Evolutionary conservation across 176 grass and related monocot species (phyloP), one percentile per base, ranked within the genome.

Genomic region (Bolboschoenus planiculmis): DNA sequence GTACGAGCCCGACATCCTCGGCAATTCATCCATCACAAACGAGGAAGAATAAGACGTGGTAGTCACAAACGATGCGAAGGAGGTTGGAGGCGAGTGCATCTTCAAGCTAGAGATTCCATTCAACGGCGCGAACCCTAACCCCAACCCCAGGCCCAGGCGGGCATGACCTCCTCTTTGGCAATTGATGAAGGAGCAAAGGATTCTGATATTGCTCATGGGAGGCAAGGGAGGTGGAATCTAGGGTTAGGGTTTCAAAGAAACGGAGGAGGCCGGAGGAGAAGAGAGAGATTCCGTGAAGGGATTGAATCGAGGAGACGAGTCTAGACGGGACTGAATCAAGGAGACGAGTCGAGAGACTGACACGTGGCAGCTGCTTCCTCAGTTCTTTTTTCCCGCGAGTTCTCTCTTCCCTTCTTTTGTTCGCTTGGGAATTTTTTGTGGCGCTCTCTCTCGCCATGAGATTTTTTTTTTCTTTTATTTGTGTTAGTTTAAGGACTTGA

Each of bases 141-240:
- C 37, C 53, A 84, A 59, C 1, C 65, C 47, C 13, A 87, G 27
- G 46, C 62, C 63, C 82, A 86, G 84, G n/a, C 86, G 50, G 40
- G 55, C 84, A 40, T 83, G 79, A 18, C 67, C 63, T 13, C 84
- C 82, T 4, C 84, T 74, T 81, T 82, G 88, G 70, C 62, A 86
- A 50, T 88, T 83, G 83, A 91, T 80, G 53, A 95, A 87, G 72
- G 90, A 84, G 68, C 90, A 90, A 36, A 89, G 81, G 73, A 84
- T 72, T 82, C 90, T 88, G 58, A 95, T 81, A 85, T 74, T 88
- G 59, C 87, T 93, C 95, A 98, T 95, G 85, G 77, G 84, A 83
- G 86, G 88, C 77, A 37, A 83, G 29, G 15, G 20, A 40, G 20
- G 20, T 44, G 36, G 13, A 15, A 40, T 30, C 40, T 76, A 83